phyloP scores from a whole-genome alignment of 2,329 filamentous ascomycete species.

The Arachnopeziza araneosa region DNA sequence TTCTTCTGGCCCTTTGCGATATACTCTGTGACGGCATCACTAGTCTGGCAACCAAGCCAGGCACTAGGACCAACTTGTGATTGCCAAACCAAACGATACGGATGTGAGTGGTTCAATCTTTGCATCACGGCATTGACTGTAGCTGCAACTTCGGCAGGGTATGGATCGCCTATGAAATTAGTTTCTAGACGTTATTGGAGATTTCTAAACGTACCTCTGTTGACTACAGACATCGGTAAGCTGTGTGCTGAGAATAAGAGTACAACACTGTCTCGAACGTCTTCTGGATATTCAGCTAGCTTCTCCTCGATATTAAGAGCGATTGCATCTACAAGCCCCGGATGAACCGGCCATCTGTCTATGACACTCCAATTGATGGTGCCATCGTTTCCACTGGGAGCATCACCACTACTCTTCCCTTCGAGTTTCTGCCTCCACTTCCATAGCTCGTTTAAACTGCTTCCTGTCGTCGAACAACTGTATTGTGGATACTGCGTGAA shows the following conservation, averaged over 20 bases:
- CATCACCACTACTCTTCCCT: slow-evolving; percentile 51
- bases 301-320: slow-evolving; percentile 87
- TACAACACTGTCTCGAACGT: slow-evolving; percentile 73
- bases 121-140: slow-evolving; percentile 98
- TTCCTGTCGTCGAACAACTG: slow-evolving; percentile 94
- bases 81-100: slow-evolving; percentile 94
- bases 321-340: slow-evolving; percentile 85
- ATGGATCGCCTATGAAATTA: slow-evolving; percentile 66
- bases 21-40: slow-evolving; percentile 80
- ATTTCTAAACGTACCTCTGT: slow-evolving; percentile 57
- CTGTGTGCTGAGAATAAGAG: slow-evolving; percentile 94
- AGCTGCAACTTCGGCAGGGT: slow-evolving; percentile 90
- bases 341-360: slow-evolving; percentile 92
- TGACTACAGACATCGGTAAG: slow-evolving; percentile 94
- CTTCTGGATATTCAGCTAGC: slow-evolving; percentile 76
- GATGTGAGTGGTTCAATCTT: slow-evolving; percentile 78
- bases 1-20: slow-evolving; percentile 89
- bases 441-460: slow-evolving; percentile 95
- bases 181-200: slow-evolving; percentile 1
- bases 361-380: slow-evolving; percentile 95
- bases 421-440: slow-evolving; percentile 90
- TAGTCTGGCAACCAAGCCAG: slow-evolving; percentile 93
- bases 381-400: slow-evolving; percentile 47
- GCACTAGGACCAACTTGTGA: slow-evolving; percentile 93
- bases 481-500: slow-evolving; percentile 99